Conservation (phyloP, 2,329 filamentous ascomycete genomes). For the Parafenestella ontariensis region DNA sequence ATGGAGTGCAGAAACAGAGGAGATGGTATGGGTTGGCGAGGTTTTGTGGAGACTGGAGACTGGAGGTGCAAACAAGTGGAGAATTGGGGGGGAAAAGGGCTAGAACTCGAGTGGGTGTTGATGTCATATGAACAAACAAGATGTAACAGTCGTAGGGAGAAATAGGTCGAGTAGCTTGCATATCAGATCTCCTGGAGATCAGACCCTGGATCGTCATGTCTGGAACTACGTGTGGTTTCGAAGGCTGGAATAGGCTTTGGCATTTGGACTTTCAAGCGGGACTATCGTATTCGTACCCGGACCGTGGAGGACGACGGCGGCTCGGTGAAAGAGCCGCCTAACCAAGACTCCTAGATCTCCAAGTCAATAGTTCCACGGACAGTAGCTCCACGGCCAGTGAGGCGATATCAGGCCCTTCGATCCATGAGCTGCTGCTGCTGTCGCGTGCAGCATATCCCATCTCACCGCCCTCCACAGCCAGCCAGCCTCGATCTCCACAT, state of each 20-base stretch:
- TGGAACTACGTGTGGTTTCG: too few species aligned
- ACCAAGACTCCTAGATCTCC: too few species aligned
- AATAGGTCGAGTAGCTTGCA: too few species aligned
- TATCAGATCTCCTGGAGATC: too few species aligned
- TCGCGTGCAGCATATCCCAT: not conserved
- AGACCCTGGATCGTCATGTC: too few species aligned
- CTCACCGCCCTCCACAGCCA: not conserved
- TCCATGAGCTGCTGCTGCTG: not conserved
- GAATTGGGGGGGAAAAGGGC: not conserved
- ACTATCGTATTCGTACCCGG: too few species aligned
- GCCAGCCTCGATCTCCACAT: conserved; percentile 9
- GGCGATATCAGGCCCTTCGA: not conserved
- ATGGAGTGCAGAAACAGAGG: not conserved
- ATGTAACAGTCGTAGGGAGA: not conserved
- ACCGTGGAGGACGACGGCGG: not conserved
- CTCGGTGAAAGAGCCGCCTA: not conserved
- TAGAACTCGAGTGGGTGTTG: not conserved
- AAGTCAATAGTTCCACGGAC: too few species aligned
- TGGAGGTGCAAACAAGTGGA: not conserved
- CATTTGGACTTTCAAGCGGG: too few species aligned
- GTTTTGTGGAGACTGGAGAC: not conserved
- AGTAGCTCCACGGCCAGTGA: not conserved
- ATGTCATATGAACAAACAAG: not conserved
- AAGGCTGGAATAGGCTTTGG: too few species aligned
- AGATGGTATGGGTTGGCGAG: not conserved